These are phyloP conservation scores for Thecamonas trahens DNA, from an alignment of 78 protist species.

Conservation along the genomic window DNA sequence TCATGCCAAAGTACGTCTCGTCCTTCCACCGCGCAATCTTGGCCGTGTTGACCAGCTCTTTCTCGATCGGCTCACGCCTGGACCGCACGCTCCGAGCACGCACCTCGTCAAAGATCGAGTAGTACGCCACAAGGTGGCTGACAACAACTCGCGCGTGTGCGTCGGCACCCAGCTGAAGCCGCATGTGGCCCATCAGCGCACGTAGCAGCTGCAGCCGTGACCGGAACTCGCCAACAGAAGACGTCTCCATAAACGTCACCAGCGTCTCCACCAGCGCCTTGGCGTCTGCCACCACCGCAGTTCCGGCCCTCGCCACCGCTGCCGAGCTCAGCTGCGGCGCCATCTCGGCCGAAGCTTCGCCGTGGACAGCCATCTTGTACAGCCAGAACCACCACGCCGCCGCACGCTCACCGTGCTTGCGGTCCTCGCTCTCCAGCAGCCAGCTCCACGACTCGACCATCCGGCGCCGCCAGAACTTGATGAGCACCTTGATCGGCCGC, in stretches of 20 bases:
- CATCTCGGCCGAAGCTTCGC: background rate
- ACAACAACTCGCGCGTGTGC: background rate
- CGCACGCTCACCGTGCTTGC: background rate
- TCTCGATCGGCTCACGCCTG: constrained; percentile 8
- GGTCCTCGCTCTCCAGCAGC: constrained; percentile 4
- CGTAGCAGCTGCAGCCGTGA: constrained; percentile 13
- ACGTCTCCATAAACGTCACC: background rate
- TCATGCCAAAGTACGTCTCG: constrained; percentile 32
- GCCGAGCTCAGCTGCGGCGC: background rate
- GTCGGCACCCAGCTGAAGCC: background rate
- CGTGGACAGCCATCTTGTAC: no score
- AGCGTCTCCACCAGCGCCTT: background rate
- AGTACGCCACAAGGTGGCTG: background rate
- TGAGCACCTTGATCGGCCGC: background rate
- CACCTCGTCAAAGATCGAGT: background rate
- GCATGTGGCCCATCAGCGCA: background rate
- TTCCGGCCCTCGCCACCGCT: background rate
- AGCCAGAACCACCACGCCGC: no score
- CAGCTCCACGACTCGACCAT: constrained; percentile 49
- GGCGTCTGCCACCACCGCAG: background rate
- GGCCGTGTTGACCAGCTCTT: background rate
- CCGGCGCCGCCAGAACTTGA: constrained; percentile 50
- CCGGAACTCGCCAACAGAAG: constrained; percentile 5
- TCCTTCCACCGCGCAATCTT: constrained; percentile 42
- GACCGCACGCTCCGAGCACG: background rate